Evolutionary conservation across 75 land plant genomes (phyloP).

Genomic region (Sequoia sempervirens): DNA sequence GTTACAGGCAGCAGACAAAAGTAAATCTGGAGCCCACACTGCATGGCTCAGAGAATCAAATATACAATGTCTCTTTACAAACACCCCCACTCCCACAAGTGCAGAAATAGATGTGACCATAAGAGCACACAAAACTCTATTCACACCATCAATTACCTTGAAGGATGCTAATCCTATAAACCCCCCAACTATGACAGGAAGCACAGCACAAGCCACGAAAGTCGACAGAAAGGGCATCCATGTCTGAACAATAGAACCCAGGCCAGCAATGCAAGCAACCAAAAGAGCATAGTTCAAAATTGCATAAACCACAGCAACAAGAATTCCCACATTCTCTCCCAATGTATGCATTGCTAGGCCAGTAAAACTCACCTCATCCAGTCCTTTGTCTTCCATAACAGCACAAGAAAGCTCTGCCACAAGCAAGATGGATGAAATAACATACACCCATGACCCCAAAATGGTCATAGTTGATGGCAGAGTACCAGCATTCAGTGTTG

Average conservation of each 20-base stretch:
- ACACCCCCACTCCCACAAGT: constrained; percentile 2
- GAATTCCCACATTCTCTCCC: constrained; percentile 34
- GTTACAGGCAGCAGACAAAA: constrained; percentile 38
- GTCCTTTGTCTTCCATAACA: no score
- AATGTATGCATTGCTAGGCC: constrained; percentile 40
- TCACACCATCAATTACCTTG: no score
- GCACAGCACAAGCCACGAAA: constrained; percentile 26
- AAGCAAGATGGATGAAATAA: no score
- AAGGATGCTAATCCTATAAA: constrained; percentile 12
- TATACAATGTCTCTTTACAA: constrained; percentile 48
- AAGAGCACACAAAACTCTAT: no score
- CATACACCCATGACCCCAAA: no score
- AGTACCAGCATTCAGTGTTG: no score
- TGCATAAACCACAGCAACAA: constrained; percentile 30
- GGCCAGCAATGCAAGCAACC: no score
- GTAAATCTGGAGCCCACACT: constrained; percentile 6
- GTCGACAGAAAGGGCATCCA: constrained; percentile 38
- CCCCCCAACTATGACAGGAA: constrained; percentile 29
- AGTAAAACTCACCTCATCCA: constrained; percentile 40
- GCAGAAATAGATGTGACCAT: no score
- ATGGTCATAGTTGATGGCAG: no score
- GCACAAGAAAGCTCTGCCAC: no score
- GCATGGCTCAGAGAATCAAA: constrained; percentile 63
- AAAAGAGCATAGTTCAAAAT: no score
- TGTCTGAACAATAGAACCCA: not conserved